These are phyloP conservation scores for Durotheca rogersii DNA, from an alignment of 495 filamentous ascomycete genomes.

Conservation along the genomic window DNA sequence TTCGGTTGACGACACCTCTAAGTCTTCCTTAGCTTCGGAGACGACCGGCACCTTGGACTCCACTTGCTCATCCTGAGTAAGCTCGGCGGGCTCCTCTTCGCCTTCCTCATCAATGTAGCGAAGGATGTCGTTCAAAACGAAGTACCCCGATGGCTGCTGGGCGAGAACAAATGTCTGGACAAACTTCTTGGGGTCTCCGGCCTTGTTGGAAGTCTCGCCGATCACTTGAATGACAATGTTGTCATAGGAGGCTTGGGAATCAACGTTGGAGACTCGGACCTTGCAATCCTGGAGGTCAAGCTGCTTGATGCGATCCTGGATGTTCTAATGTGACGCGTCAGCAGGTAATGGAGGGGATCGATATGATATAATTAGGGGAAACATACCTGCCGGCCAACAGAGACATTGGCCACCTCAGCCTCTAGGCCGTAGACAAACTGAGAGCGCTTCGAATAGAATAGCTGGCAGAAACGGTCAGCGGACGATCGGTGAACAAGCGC, in stretches of 20 bases:
- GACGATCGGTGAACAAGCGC: not conserved
- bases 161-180: slow-evolving; percentile 98
- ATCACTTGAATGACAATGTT: slow-evolving; percentile 97
- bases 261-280: slow-evolving; percentile 95
- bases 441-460: slow-evolving; percentile 81
- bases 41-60: slow-evolving; percentile 48
- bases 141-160: slow-evolving; percentile 94
- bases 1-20: slow-evolving; percentile 42
- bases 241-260: slow-evolving; percentile 86
- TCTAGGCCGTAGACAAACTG: slow-evolving; percentile 84
- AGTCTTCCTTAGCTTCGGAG: slow-evolving; percentile 48
- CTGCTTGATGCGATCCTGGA: slow-evolving; percentile 88
- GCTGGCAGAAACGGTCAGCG: slow-evolving; percentile 38
- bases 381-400: slow-evolving; percentile 81
- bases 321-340: slow-evolving; percentile 58
- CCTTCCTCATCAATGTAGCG: slow-evolving; percentile 83
- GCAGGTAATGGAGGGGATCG: not conserved
- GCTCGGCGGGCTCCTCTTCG: slow-evolving; percentile 55
- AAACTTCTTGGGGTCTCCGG: slow-evolving; percentile 86
- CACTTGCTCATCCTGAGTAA: slow-evolving; percentile 20
- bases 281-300: slow-evolving; percentile 97
- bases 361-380: slow-evolving; percentile 3
- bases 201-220: slow-evolving; percentile 94
- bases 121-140: slow-evolving; percentile 97
- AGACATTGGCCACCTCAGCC: slow-evolving; percentile 79